Conservation (phyloP, 1,284 basidiomycete species). For the Ustilago hordei region DNA sequence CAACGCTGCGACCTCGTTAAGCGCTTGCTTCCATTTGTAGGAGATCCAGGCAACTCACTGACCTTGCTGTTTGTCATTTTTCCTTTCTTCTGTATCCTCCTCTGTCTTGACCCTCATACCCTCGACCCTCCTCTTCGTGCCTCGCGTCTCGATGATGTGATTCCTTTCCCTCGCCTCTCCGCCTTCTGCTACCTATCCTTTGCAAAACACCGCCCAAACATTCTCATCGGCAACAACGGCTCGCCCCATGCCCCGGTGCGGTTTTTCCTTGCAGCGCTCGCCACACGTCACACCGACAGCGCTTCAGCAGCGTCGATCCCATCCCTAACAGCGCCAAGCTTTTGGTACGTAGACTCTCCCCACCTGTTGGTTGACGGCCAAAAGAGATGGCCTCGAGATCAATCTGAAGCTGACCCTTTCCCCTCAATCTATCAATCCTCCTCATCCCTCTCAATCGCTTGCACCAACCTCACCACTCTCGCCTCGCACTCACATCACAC, state of each 20-base stretch:
- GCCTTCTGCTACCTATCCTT: background rate
- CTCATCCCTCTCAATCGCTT: background rate
- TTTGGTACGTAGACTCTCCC: slow-evolving; percentile 3
- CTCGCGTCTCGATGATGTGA: slow-evolving; percentile 24
- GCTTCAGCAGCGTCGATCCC: slow-evolving; percentile 14
- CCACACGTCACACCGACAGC: slow-evolving; percentile 4
- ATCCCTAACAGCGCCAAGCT: slow-evolving; percentile 23
- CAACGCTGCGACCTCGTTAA: slow-evolving; percentile 22
- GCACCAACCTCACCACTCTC: background rate
- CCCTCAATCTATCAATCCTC: background rate
- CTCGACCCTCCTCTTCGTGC: slow-evolving; percentile 21
- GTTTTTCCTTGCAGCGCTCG: slow-evolving; percentile 12
- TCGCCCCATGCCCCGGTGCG: slow-evolving; percentile 5
- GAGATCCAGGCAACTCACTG: slow-evolving; percentile 4
- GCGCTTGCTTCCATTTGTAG: slow-evolving; percentile 4
- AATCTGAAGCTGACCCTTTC: slow-evolving; percentile 12
- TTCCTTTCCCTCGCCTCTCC: slow-evolving; percentile 13
- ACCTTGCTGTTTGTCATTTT: slow-evolving; percentile 2
- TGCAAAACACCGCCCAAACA: background rate
- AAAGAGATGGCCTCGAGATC: slow-evolving; percentile 12
- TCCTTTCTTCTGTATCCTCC: slow-evolving; percentile 4
- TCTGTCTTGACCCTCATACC: slow-evolving; percentile 13
- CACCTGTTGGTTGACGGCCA: slow-evolving; percentile 10
- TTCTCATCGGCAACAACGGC: background rate
- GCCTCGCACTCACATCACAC: background rate